Conservation (phyloP, 1,284 basidiomycete species). For the Ustilago lituana region DNA sequence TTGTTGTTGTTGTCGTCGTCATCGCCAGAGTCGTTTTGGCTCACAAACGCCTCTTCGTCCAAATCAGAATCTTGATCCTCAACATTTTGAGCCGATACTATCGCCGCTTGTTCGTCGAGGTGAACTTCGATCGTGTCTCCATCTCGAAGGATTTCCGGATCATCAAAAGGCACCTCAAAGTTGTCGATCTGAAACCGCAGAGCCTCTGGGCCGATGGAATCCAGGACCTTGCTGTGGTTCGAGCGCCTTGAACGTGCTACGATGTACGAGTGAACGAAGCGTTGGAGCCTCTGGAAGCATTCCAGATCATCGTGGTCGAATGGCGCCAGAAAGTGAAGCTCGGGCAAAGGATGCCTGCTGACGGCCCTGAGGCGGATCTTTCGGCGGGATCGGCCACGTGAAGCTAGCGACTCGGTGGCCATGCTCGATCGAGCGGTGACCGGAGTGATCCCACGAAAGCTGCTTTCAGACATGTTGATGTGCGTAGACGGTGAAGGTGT, state of each 20-base stretch:
- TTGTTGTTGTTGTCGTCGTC: too few species aligned
- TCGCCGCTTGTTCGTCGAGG: background rate
- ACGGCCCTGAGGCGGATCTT: conserved; percentile 34
- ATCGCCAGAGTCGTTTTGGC: background rate
- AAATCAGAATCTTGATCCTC: conserved; percentile 1
- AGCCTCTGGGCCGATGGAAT: background rate
- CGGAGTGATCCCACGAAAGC: conserved; percentile 12
- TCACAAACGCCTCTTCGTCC: conserved; percentile 4
- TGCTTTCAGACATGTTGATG: conserved; percentile 24
- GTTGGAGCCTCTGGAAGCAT: conserved; percentile 17
- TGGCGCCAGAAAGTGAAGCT: conserved; percentile 38
- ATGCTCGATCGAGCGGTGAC: conserved; percentile 25
- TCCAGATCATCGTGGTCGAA: conserved; percentile 15
- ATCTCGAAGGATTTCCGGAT: conserved; percentile 38
- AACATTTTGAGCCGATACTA: background rate
- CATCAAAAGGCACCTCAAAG: conserved; percentile 40
- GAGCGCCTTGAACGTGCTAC: background rate
- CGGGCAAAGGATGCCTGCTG: conserved; percentile 32
- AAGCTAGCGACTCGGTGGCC: conserved; percentile 14
- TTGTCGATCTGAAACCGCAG: conserved; percentile 23
- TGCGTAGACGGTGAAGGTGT: too few species aligned
- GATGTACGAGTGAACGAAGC: conserved; percentile 22
- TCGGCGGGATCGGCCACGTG: background rate
- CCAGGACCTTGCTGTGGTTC: conserved; percentile 3
- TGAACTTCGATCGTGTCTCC: conserved; percentile 31